A percentile compares a stretch with the other conserved stretches of the same genome.
These are phyloP conservation scores for Phytopythium mirpurense DNA, from an alignment of 352 stramenopile species.

Conservation along the genomic window DNA sequence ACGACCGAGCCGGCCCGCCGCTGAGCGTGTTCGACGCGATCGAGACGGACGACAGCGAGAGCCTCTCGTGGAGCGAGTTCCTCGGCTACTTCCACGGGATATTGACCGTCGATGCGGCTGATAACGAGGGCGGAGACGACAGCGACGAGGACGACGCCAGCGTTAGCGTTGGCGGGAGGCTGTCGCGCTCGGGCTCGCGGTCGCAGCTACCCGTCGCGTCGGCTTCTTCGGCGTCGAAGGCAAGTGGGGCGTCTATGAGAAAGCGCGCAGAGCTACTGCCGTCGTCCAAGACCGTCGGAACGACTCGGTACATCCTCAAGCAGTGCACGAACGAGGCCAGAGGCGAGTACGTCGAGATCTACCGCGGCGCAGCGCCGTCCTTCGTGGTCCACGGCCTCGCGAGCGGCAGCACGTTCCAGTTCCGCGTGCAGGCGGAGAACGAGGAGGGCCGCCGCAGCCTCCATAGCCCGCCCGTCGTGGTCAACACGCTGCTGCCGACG, in stretches of 20 bases:
- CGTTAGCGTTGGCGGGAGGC: not conserved
- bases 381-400: conserved; percentile 80
- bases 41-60: conserved; percentile 87
- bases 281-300: conserved; percentile 7
- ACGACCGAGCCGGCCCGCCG: conserved; percentile 14
- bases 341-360: conserved; percentile 85
- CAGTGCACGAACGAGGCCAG: conserved; percentile 76
- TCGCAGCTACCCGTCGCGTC: conserved; percentile 4
- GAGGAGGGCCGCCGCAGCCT: conserved; percentile 63
- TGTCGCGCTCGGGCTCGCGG: not conserved
- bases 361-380: conserved; percentile 52
- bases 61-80: conserved; percentile 86
- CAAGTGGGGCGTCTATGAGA: conserved; percentile 4
- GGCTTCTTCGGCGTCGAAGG: conserved; percentile 15
- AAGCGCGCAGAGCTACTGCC: conserved; percentile 4
- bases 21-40: conserved; percentile 88
- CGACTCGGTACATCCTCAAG: conserved; percentile 80
- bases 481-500: conserved; percentile 84
- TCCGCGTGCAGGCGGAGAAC: conserved; percentile 83
- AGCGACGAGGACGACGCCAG: conserved; percentile 1
- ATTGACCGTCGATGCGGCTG: conserved; percentile 25
- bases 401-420: conserved; percentile 84
- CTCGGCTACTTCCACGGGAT: conserved; percentile 66
- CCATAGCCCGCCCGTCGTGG: conserved; percentile 64
- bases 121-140: conserved; percentile 11